These are phyloP conservation scores for Panicum hallii DNA, from an alignment of 202 grass and related monocot species.

Conservation along the genomic window DNA sequence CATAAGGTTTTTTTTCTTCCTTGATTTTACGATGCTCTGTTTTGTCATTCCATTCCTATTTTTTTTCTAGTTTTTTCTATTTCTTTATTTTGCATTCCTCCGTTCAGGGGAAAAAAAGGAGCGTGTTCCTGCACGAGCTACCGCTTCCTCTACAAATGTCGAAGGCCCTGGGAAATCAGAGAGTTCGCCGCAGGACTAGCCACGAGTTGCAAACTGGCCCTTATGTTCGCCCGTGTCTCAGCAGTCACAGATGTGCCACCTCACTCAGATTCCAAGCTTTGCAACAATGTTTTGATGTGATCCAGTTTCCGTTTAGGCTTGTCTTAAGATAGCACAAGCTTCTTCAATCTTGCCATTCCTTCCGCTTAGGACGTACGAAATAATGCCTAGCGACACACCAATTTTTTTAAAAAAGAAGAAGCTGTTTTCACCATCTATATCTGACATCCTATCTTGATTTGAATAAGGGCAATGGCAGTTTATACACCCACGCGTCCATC, in stretches of 20 bases:
- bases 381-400: neutral
- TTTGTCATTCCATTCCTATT: too few species aligned
- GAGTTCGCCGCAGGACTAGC: too few species aligned
- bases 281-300: neutral
- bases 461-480: slow-evolving; percentile 19
- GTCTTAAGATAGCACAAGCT: neutral
- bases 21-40: too few species aligned
- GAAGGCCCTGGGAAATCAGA: too few species aligned
- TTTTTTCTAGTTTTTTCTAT: too few species aligned
- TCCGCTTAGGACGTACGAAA: neutral
- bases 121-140: neutral
- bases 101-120: too few species aligned
- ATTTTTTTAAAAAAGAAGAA: neutral
- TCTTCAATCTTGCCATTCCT: neutral
- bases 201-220: too few species aligned
- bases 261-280: neutral
- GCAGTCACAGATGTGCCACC: too few species aligned
- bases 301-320: neutral
- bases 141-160: neutral
- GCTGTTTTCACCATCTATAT: slow-evolving; percentile 4
- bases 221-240: too few species aligned
- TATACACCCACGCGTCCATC: slow-evolving; percentile 39
- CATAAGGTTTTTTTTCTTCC: too few species aligned
- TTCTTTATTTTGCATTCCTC: too few species aligned
- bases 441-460: slow-evolving; percentile 33